These are phyloP conservation scores for Phaeosphaeria sp. DNA, from an alignment of 2,329 filamentous ascomycete genomes.

Conservation along the genomic window DNA sequence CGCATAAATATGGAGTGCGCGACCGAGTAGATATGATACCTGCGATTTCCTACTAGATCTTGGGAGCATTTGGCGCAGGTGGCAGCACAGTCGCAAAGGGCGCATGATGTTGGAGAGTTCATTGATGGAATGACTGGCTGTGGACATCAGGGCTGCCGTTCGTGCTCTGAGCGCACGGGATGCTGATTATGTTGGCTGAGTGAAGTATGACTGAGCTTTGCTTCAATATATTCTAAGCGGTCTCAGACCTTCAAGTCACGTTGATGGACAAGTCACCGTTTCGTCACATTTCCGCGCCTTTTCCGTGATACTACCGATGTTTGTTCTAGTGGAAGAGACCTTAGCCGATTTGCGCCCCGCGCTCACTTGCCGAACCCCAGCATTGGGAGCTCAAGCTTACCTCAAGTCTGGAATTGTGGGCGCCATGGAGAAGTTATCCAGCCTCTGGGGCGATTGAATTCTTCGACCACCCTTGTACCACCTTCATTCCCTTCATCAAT, in stretches of 20 bases:
- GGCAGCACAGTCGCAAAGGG: conserved; percentile 3
- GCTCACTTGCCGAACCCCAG: conserved; percentile 45
- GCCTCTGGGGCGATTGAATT: conserved; percentile 3
- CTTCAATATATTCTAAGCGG: neutral
- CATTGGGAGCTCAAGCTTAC: conserved; percentile 32
- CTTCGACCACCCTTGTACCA: neutral
- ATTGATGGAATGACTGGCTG: neutral
- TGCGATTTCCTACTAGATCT: conserved; percentile 9
- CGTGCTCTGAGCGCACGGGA: neutral
- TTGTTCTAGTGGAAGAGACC: conserved; percentile 26
- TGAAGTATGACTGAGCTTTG: neutral
- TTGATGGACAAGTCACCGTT: neutral
- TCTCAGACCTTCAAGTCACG: neutral
- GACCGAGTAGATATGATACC: conserved; percentile 12
- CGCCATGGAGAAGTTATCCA: conserved; percentile 9
- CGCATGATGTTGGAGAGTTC: neutral
- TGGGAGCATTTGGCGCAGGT: conserved; percentile 21
- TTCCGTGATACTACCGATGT: conserved; percentile 21
- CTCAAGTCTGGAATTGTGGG: conserved; percentile 30
- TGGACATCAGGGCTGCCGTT: neutral
- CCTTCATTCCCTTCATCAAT: neutral
- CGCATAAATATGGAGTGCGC: conserved; percentile 29
- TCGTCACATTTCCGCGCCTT: conserved; percentile 9
- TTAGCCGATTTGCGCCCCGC: conserved; percentile 35
- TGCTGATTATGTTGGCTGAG: neutral